phyloP scores from a whole-genome alignment of 2,329 filamentous ascomycete species.

The Aspergillus jensenii region DNA sequence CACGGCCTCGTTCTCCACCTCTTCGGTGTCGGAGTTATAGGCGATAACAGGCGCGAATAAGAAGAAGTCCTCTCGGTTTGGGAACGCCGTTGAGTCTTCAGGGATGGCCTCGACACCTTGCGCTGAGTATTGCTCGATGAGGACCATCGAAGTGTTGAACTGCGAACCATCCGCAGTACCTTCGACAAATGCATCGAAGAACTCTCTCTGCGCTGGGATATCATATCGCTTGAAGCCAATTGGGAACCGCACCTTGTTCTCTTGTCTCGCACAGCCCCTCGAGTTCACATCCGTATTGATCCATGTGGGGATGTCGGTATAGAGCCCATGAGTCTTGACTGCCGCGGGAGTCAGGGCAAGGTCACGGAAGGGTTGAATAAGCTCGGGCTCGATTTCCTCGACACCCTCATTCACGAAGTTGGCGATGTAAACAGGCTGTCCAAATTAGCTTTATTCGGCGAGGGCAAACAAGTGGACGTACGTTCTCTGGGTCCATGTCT shows the following conservation, averaged over 20 bases:
- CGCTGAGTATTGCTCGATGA: slow-evolving; percentile 54
- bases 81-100: slow-evolving; percentile 41
- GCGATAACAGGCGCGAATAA: slow-evolving; percentile 39
- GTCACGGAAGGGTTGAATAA: slow-evolving; percentile 28
- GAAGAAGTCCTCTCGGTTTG: slow-evolving; percentile 45
- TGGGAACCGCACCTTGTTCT: slow-evolving; percentile 41
- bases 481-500: slow-evolving; percentile 7
- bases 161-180: slow-evolving; percentile 25
- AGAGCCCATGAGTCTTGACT: slow-evolving; percentile 34
- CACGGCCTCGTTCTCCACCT: slow-evolving; percentile 34
- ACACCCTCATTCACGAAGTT: slow-evolving; percentile 9
- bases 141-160: slow-evolving; percentile 42
- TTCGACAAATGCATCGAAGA: slow-evolving; percentile 35
- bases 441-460: background rate
- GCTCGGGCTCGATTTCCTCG: background rate
- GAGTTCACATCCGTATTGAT: slow-evolving; percentile 36
- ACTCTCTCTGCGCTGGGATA: slow-evolving; percentile 28
- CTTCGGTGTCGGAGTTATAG: slow-evolving; percentile 29
- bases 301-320: slow-evolving; percentile 44
- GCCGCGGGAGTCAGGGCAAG: slow-evolving; percentile 28
- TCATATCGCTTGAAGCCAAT: slow-evolving; percentile 42
- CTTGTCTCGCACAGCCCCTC: slow-evolving; percentile 36
- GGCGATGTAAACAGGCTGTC: slow-evolving; percentile 11
- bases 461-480: background rate
- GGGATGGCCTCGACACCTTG: slow-evolving; percentile 42